Percentiles rank a stretch among this genome's conserved stretches.
These are phyloP conservation scores for Rubia peregrina DNA, from an alignment of 305 asterid genomes.

Conservation along the genomic window DNA sequence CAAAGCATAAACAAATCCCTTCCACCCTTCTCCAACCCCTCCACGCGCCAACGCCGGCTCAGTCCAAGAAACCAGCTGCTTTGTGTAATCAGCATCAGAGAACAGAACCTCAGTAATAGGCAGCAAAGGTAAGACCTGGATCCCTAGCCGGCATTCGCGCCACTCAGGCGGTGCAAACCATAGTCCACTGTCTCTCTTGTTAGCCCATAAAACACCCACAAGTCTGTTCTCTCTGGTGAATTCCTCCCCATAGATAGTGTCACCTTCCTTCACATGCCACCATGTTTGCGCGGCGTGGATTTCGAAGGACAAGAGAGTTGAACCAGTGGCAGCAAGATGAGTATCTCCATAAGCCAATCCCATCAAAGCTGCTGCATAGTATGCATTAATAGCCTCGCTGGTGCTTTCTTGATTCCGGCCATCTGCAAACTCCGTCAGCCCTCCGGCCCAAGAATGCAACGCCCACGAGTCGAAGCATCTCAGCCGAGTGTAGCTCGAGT, in stretches of 20 bases:
- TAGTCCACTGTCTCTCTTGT: slow-evolving; percentile 67
- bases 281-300: slow-evolving; percentile 68
- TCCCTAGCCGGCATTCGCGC: slow-evolving; percentile 71
- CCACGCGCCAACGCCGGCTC: slow-evolving; percentile 55
- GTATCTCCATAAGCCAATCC: slow-evolving; percentile 82
- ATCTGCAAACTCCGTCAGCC: slow-evolving; percentile 71
- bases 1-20: slow-evolving; percentile 66
- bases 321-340: slow-evolving; percentile 63
- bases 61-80: slow-evolving; percentile 60
- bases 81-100: slow-evolving; percentile 46
- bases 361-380: slow-evolving; percentile 77
- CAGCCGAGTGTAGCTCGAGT: slow-evolving; percentile 51
- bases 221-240: slow-evolving; percentile 57
- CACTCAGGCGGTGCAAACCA: slow-evolving; percentile 82
- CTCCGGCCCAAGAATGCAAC: slow-evolving; percentile 89
- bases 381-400: slow-evolving; percentile 78
- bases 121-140: slow-evolving; percentile 59
- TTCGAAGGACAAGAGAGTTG: slow-evolving; percentile 57
- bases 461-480: slow-evolving; percentile 72
- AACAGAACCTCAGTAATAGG: slow-evolving; percentile 64
- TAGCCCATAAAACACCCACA: slow-evolving; percentile 75
- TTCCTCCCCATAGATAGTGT: slow-evolving; percentile 42
- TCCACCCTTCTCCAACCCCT: slow-evolving; percentile 88
- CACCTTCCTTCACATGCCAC: slow-evolving; percentile 68
- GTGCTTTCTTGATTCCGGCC: slow-evolving; percentile 89